Base-by-base conservation (phyloP, 129 eudicot species). In the Tanacetum coccineum region DNA sequence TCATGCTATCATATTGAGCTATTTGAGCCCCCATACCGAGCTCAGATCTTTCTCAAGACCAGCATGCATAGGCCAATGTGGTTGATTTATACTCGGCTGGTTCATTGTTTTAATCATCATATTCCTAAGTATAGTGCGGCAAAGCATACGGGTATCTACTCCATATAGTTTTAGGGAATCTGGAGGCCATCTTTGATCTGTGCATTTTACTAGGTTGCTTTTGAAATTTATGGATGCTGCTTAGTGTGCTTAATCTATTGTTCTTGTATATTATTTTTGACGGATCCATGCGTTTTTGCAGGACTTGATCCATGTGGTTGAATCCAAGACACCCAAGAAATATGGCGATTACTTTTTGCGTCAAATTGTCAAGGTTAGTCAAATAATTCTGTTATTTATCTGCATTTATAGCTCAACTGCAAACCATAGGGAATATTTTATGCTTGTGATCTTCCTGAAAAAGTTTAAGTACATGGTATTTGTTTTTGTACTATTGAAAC, bases 301-400 rank as follows among this genome's bases (percentile, higher is more conserved):
- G 99, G 96, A 93, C 73, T 73, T 86, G 79, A 69, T 93, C 78
- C 83, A 83, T 58, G 95, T 89, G 32, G 82, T 84, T 9, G 95
- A 88, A 73, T 75, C 93, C 56, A 93, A 89, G 78, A 80, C 95
- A 53, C 74, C 90, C 3, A 93, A 93, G 72, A 73, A 66, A 36
- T 93, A 88, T 28, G 96, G 96, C 13, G 96, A 93, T 74, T 84
- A 84, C 73, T 89, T 93, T 71, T 71, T 89, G 81, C 90, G 96
- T 70, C 96, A 93, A 79, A 87, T 93, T 71, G 86, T 70, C 46
- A 93, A 93, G 95, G 99, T 93, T 49, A n/a, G 66, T 71, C 59
- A 8, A 36, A 3, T 6, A 1, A 15, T 10, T 20, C 18, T 19
- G 1, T 28, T 45, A 3, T 26, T 60, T 0, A 52, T 52, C n/a